Evolutionary conservation across 73 alveolate genomes (phyloP).

Genomic region (Stentor coeruleus): DNA sequence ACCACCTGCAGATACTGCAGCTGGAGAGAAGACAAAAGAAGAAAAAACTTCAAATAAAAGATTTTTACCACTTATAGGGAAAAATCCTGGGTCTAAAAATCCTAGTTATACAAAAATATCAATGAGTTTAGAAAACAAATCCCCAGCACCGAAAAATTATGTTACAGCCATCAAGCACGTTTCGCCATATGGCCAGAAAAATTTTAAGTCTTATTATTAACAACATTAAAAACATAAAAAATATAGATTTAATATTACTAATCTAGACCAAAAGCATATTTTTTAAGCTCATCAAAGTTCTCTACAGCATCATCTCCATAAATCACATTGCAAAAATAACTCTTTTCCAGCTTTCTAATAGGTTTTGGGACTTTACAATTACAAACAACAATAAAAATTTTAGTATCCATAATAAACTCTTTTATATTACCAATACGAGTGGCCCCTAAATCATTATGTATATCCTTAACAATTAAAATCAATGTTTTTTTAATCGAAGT

Average conservation of each 20-base stretch:
- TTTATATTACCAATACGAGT: no score
- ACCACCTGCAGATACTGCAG: constrained; percentile 18
- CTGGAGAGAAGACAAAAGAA: constrained; percentile 28
- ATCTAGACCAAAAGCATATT: no score
- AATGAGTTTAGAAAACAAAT: neutral
- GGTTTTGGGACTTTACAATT: no score
- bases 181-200: neutral
- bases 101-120: neutral
- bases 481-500: neutral
- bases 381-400: no score
- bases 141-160: neutral
- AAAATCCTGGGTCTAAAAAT: neutral
- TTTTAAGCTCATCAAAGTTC: no score
- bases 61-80: neutral
- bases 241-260: no score
- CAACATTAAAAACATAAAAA: no score
- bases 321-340: no score
- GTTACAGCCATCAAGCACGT: neutral
- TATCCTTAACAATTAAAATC: neutral
- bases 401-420: no score
- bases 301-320: no score
- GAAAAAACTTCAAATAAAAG: neutral
- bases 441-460: neutral
- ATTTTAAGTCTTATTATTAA: neutral
- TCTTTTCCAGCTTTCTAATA: no score